Percentiles rank a stretch among this genome's conserved stretches.
Conservation (phyloP, 2,329 filamentous ascomycete species). For the Madurella mycetomatis region DNA sequence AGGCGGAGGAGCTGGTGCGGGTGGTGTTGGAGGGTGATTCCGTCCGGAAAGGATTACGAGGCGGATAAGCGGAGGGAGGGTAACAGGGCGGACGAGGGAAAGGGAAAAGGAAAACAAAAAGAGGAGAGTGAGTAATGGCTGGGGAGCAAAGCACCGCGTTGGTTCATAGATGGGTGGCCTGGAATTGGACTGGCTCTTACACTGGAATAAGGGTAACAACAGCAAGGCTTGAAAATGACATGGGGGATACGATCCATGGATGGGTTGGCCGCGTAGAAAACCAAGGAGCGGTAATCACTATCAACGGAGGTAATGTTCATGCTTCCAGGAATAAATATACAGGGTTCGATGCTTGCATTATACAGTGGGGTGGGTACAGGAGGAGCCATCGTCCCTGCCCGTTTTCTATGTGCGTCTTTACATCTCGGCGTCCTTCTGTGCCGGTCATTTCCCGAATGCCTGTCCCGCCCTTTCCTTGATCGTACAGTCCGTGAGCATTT, state of each 20-base stretch:
- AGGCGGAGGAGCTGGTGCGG: slow-evolving; percentile 78
- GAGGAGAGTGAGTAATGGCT: neutral
- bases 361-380: slow-evolving; percentile 9
- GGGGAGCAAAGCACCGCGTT: no score
- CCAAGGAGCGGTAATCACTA: neutral
- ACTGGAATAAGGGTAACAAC: neutral
- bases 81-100: slow-evolving; percentile 8
- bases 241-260: neutral
- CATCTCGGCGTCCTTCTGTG: slow-evolving; percentile 1
- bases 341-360: slow-evolving; percentile 14
- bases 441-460: neutral
- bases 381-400: neutral
- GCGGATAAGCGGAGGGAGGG: slow-evolving; percentile 18
- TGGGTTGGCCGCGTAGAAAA: no score
- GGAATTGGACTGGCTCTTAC: neutral
- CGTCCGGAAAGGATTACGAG: slow-evolving; percentile 46
- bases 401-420: slow-evolving; percentile 2
- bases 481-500: slow-evolving; percentile 1
- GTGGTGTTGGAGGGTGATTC: slow-evolving; percentile 79
- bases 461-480: neutral
- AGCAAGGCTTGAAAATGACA: neutral
- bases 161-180: neutral
- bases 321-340: slow-evolving; percentile 2
- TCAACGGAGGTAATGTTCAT: neutral
- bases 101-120: slow-evolving; percentile 6